These are phyloP conservation scores for Debaryomyces robertsiae DNA, from an alignment of 1,139 yeast genomes.

Conservation along the genomic window DNA sequence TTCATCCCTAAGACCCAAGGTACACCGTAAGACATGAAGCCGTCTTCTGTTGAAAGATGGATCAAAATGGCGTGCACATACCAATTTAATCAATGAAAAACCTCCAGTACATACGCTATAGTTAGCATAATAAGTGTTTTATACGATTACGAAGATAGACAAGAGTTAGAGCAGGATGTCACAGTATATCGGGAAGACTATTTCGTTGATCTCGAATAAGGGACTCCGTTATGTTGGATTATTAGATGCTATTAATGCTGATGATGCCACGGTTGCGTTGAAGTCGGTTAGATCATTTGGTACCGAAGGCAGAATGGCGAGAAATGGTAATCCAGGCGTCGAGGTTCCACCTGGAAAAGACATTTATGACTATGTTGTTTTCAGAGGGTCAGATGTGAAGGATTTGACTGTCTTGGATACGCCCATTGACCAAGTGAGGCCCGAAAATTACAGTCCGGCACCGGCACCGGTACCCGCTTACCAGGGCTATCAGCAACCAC, in stretches of 20 bases:
- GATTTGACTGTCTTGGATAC: constrained; percentile 82
- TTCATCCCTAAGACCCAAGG: too few relatives aligned
- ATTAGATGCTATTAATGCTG: constrained; percentile 84
- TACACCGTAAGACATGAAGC: too few relatives aligned
- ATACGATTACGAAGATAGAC: not conserved
- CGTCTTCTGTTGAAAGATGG: too few relatives aligned
- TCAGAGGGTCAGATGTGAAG: constrained; percentile 91
- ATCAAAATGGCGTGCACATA: constrained; percentile 5
- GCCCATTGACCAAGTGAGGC: constrained; percentile 55
- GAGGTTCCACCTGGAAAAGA: constrained; percentile 78
- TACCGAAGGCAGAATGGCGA: constrained; percentile 82
- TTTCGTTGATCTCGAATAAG: constrained; percentile 83
- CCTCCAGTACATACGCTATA: too few relatives aligned
- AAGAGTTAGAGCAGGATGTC: constrained; percentile 51
- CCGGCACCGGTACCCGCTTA: constrained; percentile 18
- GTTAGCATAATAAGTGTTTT: too few relatives aligned
- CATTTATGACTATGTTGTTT: constrained; percentile 77
- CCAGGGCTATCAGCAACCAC: constrained; percentile 17
- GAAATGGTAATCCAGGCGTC: constrained; percentile 58
- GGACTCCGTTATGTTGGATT: constrained; percentile 89
- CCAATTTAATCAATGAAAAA: constrained; percentile 5
- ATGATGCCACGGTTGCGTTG: constrained; percentile 87
- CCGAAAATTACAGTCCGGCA: constrained; percentile 26
- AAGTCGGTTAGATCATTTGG: constrained; percentile 84
- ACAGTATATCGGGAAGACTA: constrained; percentile 88